Base-by-base conservation (phyloP, 2,329 filamentous ascomycete genomes). In the Penicillium sp. region DNA sequence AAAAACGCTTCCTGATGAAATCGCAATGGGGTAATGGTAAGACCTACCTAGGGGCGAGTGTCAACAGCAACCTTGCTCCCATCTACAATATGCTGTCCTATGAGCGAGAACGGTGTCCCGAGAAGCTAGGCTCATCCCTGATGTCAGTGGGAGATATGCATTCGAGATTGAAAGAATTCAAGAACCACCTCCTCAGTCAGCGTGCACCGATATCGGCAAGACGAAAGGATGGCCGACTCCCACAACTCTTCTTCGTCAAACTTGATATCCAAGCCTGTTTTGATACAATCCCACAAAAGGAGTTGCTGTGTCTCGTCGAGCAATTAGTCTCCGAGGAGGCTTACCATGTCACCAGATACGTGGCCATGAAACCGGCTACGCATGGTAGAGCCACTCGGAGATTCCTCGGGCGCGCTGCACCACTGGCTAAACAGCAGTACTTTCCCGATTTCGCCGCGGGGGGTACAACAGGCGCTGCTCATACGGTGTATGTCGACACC, bases 201-300 rank as follows among this genome's bases (percentile, higher is more conserved):
- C 48, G 35, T 14, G 40, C 26, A 26, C 26, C 42, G n/a, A 11
- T 10, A 30, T 59, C 38, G 13, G 19, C 0, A 14, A n/a, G 37
- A 13, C 25, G 14, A 25, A 55, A 49, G 28, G 22, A 26, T 48
- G 49, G 30, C 19, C 25, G 57, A 66, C 0, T 62, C 22, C 64
- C 73, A 90, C 81, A 76, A 4, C 77, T 97, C 1, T 98, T 91
- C 76, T 96, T 98, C 76, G 93, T 89, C 62, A 99, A 99, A 74
- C 82, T 96, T 13, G 95, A 99, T 71, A 93, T 99, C 22, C 86
- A 91, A 73, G 87, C 92, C 2, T 96, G 94, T 68, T 99, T 97
- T 73, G 95, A 99, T 75, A 97, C 91, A 0, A 97, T 99, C 48
- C 95, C 95, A 0, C 95, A 98, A 73, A 78, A 84, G 28, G 85